Conservation (phyloP, 257 asterid genomes). For the Perilla frutescens region DNA sequence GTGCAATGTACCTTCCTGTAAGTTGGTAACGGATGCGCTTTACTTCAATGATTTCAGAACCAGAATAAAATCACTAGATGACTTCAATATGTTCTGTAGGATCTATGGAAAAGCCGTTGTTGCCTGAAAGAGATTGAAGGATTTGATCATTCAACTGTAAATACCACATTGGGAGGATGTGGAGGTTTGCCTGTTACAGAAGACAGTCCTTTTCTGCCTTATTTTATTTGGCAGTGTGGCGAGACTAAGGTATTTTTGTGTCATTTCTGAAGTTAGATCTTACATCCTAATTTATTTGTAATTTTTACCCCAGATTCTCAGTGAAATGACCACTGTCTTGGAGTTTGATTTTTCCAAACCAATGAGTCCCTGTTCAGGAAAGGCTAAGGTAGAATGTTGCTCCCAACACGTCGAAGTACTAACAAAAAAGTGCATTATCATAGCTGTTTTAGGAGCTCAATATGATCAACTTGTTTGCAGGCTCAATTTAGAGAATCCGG, state of each 20-base stretch:
- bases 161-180: constrained; percentile 82
- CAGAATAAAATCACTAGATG: constrained; percentile 18
- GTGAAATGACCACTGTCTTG: constrained; percentile 63
- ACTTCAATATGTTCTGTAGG: constrained; percentile 51
- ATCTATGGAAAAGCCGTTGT: constrained; percentile 85
- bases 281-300: constrained; percentile 16
- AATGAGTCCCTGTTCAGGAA: constrained; percentile 70
- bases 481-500: constrained; percentile 63
- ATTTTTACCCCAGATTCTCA: constrained; percentile 62
- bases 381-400: constrained; percentile 61
- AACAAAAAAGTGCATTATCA: not conserved
- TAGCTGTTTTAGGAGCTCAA: constrained; percentile 21
- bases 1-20: constrained; percentile 91
- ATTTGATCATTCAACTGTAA: constrained; percentile 77
- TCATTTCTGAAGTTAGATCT: constrained; percentile 22
- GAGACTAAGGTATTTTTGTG: constrained; percentile 62
- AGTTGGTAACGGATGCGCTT: constrained; percentile 35
- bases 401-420: not conserved
- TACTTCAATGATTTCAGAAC: constrained; percentile 27
- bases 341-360: constrained; percentile 79
- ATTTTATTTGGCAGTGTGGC: constrained; percentile 85
- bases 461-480: constrained; percentile 44
- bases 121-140: constrained; percentile 84
- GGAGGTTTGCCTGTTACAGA: constrained; percentile 74
- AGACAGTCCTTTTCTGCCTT: constrained; percentile 70